Evolutionary conservation across 495 filamentous ascomycete genomes (phyloP), one percentile per base, ranked within the genome.

Genomic region (Cairneyella variabilis): DNA sequence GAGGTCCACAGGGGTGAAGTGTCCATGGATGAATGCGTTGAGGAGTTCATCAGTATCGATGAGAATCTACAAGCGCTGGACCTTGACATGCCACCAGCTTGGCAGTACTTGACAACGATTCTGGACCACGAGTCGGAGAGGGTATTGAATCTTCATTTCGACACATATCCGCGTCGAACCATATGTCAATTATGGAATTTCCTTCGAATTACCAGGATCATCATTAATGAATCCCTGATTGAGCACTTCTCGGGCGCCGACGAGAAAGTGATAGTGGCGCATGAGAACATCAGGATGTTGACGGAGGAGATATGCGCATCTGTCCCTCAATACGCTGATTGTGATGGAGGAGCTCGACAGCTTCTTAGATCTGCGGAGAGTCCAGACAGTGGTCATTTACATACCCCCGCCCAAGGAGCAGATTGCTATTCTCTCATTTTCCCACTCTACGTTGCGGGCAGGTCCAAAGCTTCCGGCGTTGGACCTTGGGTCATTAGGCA

Each of bases 371-470:
- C 17, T 45, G 12, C 3, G 23, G 7, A 26, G 2, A 16, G 12
- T 17, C 18, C 12, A 44, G 16, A 8, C 23, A 8, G 1, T 27
- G 20, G 18, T 34, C 53, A 56, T 36, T 14, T 23, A 4, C 52
- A 54, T 42, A 27, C 52, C 28, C 42, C 34, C 3, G n/a, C 17
- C 22, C 46, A 68, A 27, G 44, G 49, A 21, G 20, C 60, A 14
- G 60, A 62, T 20, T 64, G 47, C 23, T 63, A 66, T 43, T 50
- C 64, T 1, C 40, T 69, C 6, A 59, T 71, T 10, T 69, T 59
- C 28, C 60, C 68, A 8, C 51, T 71, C 2, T 69, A 64, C 37
- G 63, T 61, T 10, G 66, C 59, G 8, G 64, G 54, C 18, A 27
- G 32, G 25, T 42, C 59, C n/a, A 40, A 53, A 43, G 51, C 42